Conservation (phyloP, 2,329 filamentous ascomycete genomes). For the Pyrenophora teres region DNA sequence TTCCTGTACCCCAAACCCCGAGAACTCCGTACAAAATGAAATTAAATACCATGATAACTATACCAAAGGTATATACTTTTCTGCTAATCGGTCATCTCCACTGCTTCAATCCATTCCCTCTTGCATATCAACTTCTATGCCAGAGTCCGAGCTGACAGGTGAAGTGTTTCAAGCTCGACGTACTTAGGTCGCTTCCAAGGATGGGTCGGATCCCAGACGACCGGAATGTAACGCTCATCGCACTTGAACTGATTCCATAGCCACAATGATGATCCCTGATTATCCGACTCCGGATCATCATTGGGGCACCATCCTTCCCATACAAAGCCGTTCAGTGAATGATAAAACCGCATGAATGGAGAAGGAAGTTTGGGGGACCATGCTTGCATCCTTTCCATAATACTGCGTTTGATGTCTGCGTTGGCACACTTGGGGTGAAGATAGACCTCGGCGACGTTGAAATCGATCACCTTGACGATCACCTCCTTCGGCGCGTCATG, state of each 20-base stretch:
- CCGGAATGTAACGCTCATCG: constrained; percentile 5
- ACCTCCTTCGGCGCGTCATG: neutral
- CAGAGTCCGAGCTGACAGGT: neutral
- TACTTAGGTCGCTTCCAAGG: neutral
- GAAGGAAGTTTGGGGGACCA: neutral
- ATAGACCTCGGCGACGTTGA: neutral
- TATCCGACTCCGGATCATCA: neutral
- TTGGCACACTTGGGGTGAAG: too few species aligned
- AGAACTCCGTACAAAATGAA: neutral
- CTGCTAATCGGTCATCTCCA: neutral
- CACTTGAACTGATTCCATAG: constrained; percentile 2
- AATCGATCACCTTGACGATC: constrained; percentile 7
- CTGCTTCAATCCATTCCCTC: rapidly evolving
- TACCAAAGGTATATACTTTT: rapidly evolving
- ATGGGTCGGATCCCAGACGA: neutral
- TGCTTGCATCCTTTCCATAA: too few species aligned
- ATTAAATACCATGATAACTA: neutral
- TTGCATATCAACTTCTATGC: neutral
- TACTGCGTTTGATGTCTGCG: too few species aligned
- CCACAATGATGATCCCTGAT: neutral
- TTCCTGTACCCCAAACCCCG: neutral
- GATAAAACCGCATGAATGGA: neutral
- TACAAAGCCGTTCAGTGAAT: too few species aligned
- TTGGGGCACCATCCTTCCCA: neutral
- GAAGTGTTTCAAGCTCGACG: neutral